These are phyloP conservation scores for Boechera stricta DNA, from an alignment of 345 rosid species.

Conservation along the genomic window DNA sequence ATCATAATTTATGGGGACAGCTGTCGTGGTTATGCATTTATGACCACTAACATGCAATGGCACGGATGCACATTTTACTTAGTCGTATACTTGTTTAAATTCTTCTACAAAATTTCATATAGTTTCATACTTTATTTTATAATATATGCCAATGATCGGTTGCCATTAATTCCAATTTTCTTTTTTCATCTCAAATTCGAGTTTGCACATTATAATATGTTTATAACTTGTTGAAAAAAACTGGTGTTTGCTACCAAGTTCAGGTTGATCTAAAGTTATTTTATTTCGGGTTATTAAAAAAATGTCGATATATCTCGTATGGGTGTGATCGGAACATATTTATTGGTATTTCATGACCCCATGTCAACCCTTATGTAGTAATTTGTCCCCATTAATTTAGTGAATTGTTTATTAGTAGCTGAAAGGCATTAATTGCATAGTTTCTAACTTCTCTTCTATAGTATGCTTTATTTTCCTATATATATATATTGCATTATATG, in stretches of 20 bases:
- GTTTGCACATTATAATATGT: constrained; percentile 12
- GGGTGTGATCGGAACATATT: constrained; percentile 31
- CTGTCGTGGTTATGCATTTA: constrained; percentile 44
- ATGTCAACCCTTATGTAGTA: constrained; percentile 49
- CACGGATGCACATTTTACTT: constrained; percentile 34
- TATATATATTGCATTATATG: background rate
- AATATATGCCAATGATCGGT: background rate
- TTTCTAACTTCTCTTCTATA: background rate
- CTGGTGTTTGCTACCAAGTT: constrained; percentile 3
- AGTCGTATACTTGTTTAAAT: constrained; percentile 25
- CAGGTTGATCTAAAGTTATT: constrained; percentile 14
- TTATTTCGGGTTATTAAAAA: background rate
- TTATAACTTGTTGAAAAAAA: constrained; percentile 22
- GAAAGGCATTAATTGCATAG: constrained; percentile 20
- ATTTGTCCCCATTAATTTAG: constrained; percentile 46
- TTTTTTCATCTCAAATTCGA: background rate
- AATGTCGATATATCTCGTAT: constrained; percentile 4
- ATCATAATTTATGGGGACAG: constrained; percentile 45
- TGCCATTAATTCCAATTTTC: constrained; percentile 1
- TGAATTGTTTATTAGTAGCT: constrained; percentile 39
- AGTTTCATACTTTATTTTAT: background rate
- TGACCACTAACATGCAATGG: constrained; percentile 47
- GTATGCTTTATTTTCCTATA: background rate
- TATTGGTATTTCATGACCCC: constrained; percentile 48
- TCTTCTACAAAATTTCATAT: constrained; percentile 20